Evolutionary conservation across 768 basidiomycete species (phyloP).

Genomic region (Thelephora ganbajun): DNA sequence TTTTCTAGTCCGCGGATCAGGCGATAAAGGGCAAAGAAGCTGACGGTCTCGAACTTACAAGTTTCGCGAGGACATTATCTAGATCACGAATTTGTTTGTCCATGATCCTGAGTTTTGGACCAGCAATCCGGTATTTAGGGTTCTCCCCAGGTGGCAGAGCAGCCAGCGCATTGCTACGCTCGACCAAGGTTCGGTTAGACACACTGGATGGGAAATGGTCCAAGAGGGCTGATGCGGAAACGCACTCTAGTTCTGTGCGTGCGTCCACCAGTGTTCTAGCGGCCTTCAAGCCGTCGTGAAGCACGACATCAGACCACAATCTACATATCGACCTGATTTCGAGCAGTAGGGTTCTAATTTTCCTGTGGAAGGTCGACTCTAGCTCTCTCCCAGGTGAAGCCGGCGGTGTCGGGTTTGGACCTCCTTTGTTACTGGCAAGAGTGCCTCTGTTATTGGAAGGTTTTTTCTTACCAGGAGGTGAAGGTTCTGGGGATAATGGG

Average conservation of each 20-base stretch:
- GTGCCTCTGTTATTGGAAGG: conserved; percentile 15
- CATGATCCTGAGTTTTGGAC: conserved; percentile 54
- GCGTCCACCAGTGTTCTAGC: conserved; percentile 58
- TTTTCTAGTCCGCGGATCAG: conserved; percentile 31
- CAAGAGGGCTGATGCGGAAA: conserved; percentile 3
- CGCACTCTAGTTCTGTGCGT: conserved; percentile 77
- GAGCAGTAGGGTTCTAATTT: conserved; percentile 49
- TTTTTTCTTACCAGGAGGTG: conserved; percentile 38
- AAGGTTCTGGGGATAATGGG: conserved; percentile 31
- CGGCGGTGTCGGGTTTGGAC: conserved; percentile 23
- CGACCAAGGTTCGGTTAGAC: background rate
- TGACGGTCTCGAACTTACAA: conserved; percentile 31
- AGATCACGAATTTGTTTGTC: conserved; percentile 49
- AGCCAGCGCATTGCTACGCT: conserved; percentile 46
- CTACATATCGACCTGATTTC: conserved; percentile 49
- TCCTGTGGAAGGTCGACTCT: conserved; percentile 76
- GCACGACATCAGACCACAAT: conserved; percentile 77
- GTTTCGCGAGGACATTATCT: conserved; percentile 42
- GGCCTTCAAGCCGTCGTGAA: conserved; percentile 69
- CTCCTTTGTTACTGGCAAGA: no score
- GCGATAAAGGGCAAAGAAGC: background rate
- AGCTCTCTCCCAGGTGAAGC: conserved; percentile 26
- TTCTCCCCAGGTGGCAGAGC: conserved; percentile 33
- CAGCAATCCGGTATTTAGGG: conserved; percentile 45
- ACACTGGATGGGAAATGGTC: background rate